Evolutionary conservation across 2,329 filamentous ascomycete genomes (phyloP).

Genomic region (Diaporthe velutina): DNA sequence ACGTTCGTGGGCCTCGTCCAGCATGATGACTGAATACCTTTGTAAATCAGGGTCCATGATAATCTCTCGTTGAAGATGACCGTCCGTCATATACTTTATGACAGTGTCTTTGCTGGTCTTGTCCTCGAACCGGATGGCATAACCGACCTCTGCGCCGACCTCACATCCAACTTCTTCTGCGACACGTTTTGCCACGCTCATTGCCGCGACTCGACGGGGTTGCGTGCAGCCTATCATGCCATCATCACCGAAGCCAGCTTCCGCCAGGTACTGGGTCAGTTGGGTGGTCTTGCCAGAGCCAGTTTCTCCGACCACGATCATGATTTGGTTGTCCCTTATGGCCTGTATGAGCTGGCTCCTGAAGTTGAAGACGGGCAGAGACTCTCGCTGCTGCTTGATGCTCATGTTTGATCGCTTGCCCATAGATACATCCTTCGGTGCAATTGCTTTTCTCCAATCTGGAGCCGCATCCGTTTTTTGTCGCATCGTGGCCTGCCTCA

Average conservation of each 20-base stretch:
- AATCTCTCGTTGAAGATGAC: conserved; percentile 97
- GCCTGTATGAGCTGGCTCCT: conserved; percentile 89
- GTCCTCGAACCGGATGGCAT: conserved; percentile 98
- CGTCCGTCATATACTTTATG: conserved; percentile 99
- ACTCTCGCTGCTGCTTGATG: conserved; percentile 95
- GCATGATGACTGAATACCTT: conserved; percentile 95
- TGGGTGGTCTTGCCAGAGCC: conserved; percentile 98
- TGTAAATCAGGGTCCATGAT: conserved; percentile 90
- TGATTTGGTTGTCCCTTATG: conserved; percentile 86
- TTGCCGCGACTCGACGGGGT: conserved; percentile 94
- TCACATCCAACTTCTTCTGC: conserved; percentile 94
- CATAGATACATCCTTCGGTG: conserved; percentile 82
- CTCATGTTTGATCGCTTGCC: conserved; percentile 91
- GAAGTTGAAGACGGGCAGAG: conserved; percentile 90
- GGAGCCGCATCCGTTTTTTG: conserved; percentile 79
- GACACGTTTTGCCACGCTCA: conserved; percentile 97
- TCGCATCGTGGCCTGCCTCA: conserved; percentile 75
- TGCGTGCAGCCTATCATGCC: conserved; percentile 97
- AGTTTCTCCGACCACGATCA: conserved; percentile 97
- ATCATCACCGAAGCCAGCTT: conserved; percentile 88
- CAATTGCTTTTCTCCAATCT: conserved; percentile 91
- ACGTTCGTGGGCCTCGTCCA: conserved; percentile 97
- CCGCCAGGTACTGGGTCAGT: conserved; percentile 93
- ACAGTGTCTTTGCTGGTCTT: conserved; percentile 87
- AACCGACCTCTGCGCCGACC: conserved; percentile 93